Evolutionary conservation across 176 grass and related monocot species (phyloP).

Genomic region (Oropetium thomaeum): DNA sequence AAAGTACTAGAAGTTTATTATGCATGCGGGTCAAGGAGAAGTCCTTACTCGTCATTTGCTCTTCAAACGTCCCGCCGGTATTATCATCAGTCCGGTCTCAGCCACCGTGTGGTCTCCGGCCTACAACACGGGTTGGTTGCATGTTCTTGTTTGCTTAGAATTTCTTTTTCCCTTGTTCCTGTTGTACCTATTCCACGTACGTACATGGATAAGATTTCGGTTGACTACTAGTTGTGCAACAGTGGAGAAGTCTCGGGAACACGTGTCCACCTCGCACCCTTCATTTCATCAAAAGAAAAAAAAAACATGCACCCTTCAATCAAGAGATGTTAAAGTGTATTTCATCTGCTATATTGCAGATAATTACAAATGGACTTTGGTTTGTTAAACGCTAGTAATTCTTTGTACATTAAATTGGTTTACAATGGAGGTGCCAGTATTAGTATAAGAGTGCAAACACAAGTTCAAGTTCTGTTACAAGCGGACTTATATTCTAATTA

Average conservation of each 20-base stretch:
- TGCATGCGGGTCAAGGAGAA: conserved; percentile 32
- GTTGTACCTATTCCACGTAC: background rate
- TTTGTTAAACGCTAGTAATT: no score
- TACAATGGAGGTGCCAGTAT: no score
- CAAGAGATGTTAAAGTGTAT: no score
- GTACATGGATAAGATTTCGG: no score
- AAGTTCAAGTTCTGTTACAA: no score
- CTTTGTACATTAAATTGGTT: no score
- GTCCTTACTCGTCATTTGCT: conserved; percentile 45
- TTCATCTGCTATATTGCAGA: no score
- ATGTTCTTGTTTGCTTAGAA: background rate
- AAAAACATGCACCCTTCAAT: no score
- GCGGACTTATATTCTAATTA: background rate
- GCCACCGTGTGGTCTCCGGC: background rate
- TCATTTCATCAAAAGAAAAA: no score
- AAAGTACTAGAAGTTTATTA: conserved; percentile 11
- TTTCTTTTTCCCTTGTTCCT: background rate
- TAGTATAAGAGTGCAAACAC: no score
- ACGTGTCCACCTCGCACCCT: background rate
- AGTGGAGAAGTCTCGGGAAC: background rate
- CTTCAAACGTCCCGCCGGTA: conserved; percentile 25
- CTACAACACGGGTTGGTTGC: no score
- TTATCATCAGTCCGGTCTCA: conserved; percentile 17
- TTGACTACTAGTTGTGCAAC: background rate
- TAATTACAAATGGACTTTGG: no score